Evolutionary conservation across 768 basidiomycete species (phyloP).

Genomic region (Boletus reticuloceps): DNA sequence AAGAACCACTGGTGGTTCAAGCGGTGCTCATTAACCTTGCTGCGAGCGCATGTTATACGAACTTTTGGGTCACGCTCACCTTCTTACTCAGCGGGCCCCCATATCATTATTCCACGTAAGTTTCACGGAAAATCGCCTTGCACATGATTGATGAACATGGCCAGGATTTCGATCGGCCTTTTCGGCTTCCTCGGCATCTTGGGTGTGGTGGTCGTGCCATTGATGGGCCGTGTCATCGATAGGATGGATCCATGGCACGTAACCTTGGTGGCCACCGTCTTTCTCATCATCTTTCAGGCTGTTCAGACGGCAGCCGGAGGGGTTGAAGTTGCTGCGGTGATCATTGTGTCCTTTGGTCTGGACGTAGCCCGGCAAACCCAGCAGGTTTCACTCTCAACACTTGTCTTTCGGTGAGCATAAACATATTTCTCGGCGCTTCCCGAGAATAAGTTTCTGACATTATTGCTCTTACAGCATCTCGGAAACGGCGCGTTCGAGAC

Average conservation of each 20-base stretch:
- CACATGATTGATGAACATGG: neutral
- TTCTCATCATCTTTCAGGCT: slow-evolving; percentile 47
- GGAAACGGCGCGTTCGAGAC: slow-evolving; percentile 53
- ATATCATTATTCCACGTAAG: slow-evolving; percentile 69
- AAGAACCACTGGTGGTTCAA: slow-evolving; percentile 76
- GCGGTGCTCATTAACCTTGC: slow-evolving; percentile 53
- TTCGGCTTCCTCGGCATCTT: slow-evolving; percentile 70
- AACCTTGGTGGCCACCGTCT: slow-evolving; percentile 50
- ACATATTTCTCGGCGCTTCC: no score
- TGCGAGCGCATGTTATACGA: slow-evolving; percentile 53
- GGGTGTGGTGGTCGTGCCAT: slow-evolving; percentile 62
- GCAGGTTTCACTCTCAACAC: slow-evolving; percentile 60
- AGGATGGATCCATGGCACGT: slow-evolving; percentile 70
- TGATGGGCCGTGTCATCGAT: slow-evolving; percentile 68
- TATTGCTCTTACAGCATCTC: slow-evolving; percentile 19
- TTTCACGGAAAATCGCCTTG: neutral
- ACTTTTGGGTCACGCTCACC: slow-evolving; percentile 71
- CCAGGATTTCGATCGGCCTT: slow-evolving; percentile 55
- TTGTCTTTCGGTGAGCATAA: no score
- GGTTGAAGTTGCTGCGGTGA: slow-evolving; percentile 61
- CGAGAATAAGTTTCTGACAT: neutral
- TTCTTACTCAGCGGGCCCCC: slow-evolving; percentile 74
- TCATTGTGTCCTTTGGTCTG: slow-evolving; percentile 61
- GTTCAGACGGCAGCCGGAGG: slow-evolving; percentile 69
- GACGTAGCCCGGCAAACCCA: slow-evolving; percentile 68